phyloP scores from a whole-genome alignment of 2,329 filamentous ascomycete genomes.

The Dactylellina haptotyla region DNA sequence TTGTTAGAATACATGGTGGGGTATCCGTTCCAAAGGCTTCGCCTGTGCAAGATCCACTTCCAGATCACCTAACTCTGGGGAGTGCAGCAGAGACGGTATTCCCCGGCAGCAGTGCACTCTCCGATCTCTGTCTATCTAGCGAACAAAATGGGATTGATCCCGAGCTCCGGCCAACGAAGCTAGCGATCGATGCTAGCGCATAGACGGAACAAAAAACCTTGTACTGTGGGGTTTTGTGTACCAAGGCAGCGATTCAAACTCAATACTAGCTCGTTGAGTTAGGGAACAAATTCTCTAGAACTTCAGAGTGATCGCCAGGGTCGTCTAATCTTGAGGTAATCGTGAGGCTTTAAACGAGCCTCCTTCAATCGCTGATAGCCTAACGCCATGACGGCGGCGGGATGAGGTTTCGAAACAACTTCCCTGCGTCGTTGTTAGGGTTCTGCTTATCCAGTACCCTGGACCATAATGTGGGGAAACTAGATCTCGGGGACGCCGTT shows the following conservation, averaged over 20 bases:
- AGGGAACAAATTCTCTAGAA: conserved; percentile 11
- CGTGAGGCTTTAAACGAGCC: conserved; percentile 1
- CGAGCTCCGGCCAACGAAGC: conserved; percentile 52
- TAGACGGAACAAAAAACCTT: conserved; percentile 50
- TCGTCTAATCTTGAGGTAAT: neutral
- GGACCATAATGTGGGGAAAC: conserved; percentile 33
- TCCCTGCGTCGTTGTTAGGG: conserved; percentile 3
- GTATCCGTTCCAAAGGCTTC: conserved; percentile 18
- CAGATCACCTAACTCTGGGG: conserved; percentile 12
- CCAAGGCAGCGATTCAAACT: conserved; percentile 40
- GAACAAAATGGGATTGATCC: conserved; percentile 51
- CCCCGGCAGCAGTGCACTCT: conserved; percentile 43
- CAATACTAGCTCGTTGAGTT: no score
- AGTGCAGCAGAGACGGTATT: conserved; percentile 39
- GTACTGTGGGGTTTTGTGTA: conserved; percentile 30
- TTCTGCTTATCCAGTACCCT: conserved; percentile 18
- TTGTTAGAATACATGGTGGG: conserved; percentile 28
- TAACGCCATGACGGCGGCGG: conserved; percentile 12
- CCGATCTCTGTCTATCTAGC: conserved; percentile 46
- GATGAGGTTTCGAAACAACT: conserved; percentile 3
- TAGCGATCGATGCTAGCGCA: conserved; percentile 47
- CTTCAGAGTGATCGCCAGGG: neutral
- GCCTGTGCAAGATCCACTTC: conserved; percentile 41
- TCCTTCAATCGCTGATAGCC: conserved; percentile 5
- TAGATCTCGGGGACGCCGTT: conserved; percentile 33